phyloP scores from a whole-genome alignment of 2,329 filamentous ascomycete species.

The Scytalidium sp. region DNA sequence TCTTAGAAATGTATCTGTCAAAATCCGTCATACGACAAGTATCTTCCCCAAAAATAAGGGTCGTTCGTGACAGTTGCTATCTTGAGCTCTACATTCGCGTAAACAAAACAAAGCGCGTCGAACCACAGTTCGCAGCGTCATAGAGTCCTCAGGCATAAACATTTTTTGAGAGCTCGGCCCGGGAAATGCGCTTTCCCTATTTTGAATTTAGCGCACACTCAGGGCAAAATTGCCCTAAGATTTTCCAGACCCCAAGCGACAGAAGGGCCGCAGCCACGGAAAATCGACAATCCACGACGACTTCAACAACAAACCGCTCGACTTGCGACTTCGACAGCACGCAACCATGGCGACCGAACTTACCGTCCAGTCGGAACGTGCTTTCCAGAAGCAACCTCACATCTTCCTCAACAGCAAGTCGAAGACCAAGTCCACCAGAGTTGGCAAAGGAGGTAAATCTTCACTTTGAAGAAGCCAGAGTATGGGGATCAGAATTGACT shows the following conservation, averaged over 20 bases:
- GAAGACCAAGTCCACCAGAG: conserved; percentile 79
- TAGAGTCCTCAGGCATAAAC: neutral
- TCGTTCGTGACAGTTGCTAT: neutral
- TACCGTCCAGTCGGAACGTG: conserved; percentile 99
- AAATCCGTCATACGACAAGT: neutral
- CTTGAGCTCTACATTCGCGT: conserved; percentile 5
- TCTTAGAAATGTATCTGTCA: neutral
- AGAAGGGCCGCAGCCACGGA: conserved; percentile 1
- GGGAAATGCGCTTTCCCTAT: neutral
- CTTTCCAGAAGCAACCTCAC: conserved; percentile 99
- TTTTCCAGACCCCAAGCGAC: neutral
- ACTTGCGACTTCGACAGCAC: conserved; percentile 28
- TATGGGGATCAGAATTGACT: conserved; percentile 28
- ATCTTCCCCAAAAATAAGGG: neutral
- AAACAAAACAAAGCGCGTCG: conserved; percentile 20
- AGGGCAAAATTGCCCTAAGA: neutral
- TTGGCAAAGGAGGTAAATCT: conserved; percentile 65
- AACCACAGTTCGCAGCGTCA: neutral
- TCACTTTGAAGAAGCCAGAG: neutral
- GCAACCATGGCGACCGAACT: conserved; percentile 88
- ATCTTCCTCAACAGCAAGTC: conserved; percentile 99
- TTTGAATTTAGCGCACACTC: neutral
- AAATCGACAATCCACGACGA: conserved; percentile 4
- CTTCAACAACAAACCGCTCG: conserved; percentile 18
- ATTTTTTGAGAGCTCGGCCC: neutral